Evolutionary conservation across 495 filamentous ascomycete genomes (phyloP).

Genomic region (Lasiosphaeria ovina): DNA sequence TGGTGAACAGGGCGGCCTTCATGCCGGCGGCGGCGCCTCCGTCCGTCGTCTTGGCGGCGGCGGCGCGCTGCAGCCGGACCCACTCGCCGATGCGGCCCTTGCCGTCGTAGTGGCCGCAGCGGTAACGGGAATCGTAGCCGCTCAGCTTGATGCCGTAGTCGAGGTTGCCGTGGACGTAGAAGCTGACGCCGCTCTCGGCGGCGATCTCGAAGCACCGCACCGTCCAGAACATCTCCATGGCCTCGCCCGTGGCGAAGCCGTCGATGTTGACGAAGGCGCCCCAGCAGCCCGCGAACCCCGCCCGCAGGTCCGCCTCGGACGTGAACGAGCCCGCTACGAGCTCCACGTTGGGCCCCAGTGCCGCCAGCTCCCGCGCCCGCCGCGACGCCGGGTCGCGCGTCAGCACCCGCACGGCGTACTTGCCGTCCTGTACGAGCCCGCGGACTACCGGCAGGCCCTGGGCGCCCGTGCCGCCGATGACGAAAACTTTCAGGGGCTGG

Average conservation of each 20-base stretch:
- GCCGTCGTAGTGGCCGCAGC: constrained; percentile 52
- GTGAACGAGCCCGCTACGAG: constrained; percentile 48
- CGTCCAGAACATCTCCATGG: constrained; percentile 54
- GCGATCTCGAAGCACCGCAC: constrained; percentile 57
- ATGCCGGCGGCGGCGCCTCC: constrained; percentile 33
- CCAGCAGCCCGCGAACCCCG: constrained; percentile 44
- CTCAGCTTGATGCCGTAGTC: constrained; percentile 48
- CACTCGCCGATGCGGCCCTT: constrained; percentile 55
- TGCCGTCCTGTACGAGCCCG: constrained; percentile 40
- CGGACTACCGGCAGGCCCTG: constrained; percentile 52
- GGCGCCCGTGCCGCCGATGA: constrained; percentile 56
- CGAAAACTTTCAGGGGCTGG: constrained; percentile 8
- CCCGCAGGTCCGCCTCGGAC: constrained; percentile 43
- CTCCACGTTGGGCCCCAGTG: constrained; percentile 39
- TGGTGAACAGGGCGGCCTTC: constrained; percentile 50
- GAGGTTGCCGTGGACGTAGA: constrained; percentile 52
- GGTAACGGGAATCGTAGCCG: constrained; percentile 45
- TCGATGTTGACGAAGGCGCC: constrained; percentile 56
- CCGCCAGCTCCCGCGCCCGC: constrained; percentile 39
- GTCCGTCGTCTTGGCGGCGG: too few species aligned
- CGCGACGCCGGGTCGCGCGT: constrained; percentile 43
- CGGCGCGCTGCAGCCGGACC: constrained; percentile 45
- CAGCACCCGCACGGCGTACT: constrained; percentile 47
- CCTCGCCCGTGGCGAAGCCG: constrained; percentile 53
- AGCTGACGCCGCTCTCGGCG: constrained; percentile 46